A percentile compares a stretch with the other conserved stretches of the same genome.
Evolutionary conservation across 768 basidiomycete species (phyloP).

Genomic region (Mycena amicta): DNA sequence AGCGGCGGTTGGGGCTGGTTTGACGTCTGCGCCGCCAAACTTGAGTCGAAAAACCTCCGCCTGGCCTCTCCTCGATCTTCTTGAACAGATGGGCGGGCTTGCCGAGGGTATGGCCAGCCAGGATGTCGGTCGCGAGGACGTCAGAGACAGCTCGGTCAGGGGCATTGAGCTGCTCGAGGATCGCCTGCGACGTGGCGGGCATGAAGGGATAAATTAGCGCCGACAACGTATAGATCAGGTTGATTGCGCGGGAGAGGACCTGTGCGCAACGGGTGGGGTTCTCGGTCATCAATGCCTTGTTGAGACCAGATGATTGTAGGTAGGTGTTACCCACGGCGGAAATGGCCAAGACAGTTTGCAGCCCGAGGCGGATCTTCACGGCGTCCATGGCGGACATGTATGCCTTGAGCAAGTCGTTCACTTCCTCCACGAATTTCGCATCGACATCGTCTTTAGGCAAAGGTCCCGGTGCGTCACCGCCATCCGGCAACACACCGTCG

Average conservation of each 20-base stretch:
- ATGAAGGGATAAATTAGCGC: constrained; percentile 93
- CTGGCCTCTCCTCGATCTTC: constrained; percentile 90
- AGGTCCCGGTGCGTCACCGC: constrained; percentile 68
- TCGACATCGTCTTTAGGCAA: constrained; percentile 71
- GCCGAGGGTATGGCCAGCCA: constrained; percentile 84
- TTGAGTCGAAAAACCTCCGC: constrained; percentile 77
- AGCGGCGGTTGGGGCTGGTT: constrained; percentile 36
- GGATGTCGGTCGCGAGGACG: constrained; percentile 75
- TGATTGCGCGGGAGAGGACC: constrained; percentile 87
- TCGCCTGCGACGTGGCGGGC: constrained; percentile 83
- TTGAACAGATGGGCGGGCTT: constrained; percentile 90
- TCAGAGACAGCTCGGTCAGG: constrained; percentile 80
- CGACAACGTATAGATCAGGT: constrained; percentile 89
- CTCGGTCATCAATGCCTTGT: constrained; percentile 83
- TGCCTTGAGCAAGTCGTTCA: constrained; percentile 77
- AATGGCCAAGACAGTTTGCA: constrained; percentile 87
- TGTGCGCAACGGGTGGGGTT: constrained; percentile 86
- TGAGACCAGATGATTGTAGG: constrained; percentile 89
- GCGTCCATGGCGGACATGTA: constrained; percentile 89
- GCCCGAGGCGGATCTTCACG: constrained; percentile 85
- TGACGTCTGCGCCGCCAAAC: constrained; percentile 68
- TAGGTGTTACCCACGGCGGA: constrained; percentile 91
- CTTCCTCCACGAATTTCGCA: constrained; percentile 73
- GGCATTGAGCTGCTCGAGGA: constrained; percentile 87
- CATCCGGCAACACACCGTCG: constrained; percentile 77